These are phyloP conservation scores for Vinca minor DNA, from an alignment of 257 asterid species.

Conservation along the genomic window DNA sequence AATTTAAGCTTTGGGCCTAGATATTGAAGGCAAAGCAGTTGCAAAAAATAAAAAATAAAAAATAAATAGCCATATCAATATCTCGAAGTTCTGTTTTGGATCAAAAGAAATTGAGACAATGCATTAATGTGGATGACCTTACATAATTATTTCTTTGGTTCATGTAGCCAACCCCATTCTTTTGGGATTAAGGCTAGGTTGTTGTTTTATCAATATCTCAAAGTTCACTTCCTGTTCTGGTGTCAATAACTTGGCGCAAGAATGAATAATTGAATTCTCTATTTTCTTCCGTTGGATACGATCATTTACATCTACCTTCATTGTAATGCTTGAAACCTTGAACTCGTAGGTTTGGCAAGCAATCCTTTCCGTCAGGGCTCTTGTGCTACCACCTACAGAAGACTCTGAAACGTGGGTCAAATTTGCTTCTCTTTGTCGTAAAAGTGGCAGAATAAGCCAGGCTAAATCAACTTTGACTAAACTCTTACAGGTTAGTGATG, in stretches of 20 bases:
- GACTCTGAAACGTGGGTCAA: constrained; percentile 97
- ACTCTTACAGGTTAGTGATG: constrained; percentile 71
- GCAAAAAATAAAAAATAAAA: not conserved
- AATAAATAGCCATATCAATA: not conserved
- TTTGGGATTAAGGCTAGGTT: too few species aligned
- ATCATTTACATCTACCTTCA: not conserved
- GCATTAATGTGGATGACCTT: too few species aligned
- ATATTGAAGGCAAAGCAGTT: not conserved
- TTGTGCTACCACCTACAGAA: constrained; percentile 94
- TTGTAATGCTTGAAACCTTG: constrained; percentile 18
- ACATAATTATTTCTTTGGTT: too few species aligned
- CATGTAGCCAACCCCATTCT: too few species aligned
- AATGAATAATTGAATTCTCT: constrained; percentile 1
- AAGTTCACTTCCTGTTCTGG: not conserved
- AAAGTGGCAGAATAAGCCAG: constrained; percentile 94
- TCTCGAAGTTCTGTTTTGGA: not conserved
- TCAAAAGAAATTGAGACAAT: too few species aligned
- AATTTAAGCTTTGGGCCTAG: not conserved
- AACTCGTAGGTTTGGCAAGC: constrained; percentile 97
- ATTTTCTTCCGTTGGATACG: not conserved
- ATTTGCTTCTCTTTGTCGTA: constrained; percentile 94
- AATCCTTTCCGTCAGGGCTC: constrained; percentile 80
- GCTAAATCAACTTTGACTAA: constrained; percentile 86
- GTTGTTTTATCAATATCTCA: too few species aligned
- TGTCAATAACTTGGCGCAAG: not conserved